Conservation (phyloP, 2,329 filamentous ascomycete genomes). For the Colletotrichum tofieldiae region DNA sequence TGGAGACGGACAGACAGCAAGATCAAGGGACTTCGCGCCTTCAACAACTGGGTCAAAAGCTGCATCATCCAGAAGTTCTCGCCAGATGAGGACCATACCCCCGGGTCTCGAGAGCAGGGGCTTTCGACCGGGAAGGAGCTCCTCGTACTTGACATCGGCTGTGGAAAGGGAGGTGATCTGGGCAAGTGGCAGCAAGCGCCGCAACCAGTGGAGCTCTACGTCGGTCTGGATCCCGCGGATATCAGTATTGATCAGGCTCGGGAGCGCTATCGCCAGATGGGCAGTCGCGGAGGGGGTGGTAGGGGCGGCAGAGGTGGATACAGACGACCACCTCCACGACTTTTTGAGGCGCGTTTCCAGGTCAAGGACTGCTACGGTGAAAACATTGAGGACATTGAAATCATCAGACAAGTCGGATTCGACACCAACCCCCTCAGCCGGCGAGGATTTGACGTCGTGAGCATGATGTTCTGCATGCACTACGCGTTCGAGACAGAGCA, state of each 20-base stretch:
- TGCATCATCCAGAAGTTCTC: conserved; percentile 98
- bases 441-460: conserved; percentile 94
- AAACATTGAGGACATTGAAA: conserved; percentile 83
- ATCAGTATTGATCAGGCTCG: conserved; percentile 92
- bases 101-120: conserved; percentile 70
- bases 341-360: conserved; percentile 90
- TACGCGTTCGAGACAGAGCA: conserved; percentile 96
- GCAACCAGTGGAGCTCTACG: conserved; percentile 92
- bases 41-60: conserved; percentile 99
- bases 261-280: conserved; percentile 85
- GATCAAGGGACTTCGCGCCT: conserved; percentile 93
- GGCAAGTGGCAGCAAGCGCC: conserved; percentile 97
- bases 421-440: conserved; percentile 81
- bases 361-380: conserved; percentile 95
- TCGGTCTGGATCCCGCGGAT: conserved; percentile 93
- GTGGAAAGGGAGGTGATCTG: conserved; percentile 95
- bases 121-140: conserved; percentile 72
- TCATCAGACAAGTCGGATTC: conserved; percentile 90
- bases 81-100: conserved; percentile 80
- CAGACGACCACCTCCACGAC: conserved; percentile 64
- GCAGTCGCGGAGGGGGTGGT: conserved; percentile 69
- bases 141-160: conserved; percentile 92
- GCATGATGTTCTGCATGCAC: conserved; percentile 99
- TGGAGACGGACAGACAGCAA: conserved; percentile 95
- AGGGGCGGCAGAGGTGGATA: conserved; percentile 69